These are phyloP conservation scores for Pilasporangium apinafurcum DNA, from an alignment of 352 stramenopile species.

Conservation along the genomic window DNA sequence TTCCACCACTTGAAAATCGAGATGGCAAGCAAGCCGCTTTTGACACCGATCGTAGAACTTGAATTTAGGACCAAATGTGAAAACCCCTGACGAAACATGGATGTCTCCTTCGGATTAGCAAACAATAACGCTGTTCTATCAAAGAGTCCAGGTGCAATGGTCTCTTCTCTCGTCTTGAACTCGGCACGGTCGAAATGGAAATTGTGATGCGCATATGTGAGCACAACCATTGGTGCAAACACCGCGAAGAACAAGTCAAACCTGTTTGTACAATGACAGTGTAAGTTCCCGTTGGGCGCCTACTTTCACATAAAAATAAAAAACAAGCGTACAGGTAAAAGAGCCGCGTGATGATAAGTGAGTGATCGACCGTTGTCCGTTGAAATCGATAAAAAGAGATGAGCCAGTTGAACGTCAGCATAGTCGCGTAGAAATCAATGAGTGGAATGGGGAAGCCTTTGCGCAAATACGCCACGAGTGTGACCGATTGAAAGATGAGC, in stretches of 20 bases:
- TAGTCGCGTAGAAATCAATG: conserved; percentile 12
- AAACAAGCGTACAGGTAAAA: conserved; percentile 11
- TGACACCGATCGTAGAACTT: conserved; percentile 19
- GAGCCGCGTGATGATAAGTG: conserved; percentile 8
- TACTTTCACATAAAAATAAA: conserved; percentile 1
- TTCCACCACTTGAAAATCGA: conserved; percentile 38
- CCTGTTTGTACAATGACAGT: not conserved
- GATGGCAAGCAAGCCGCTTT: conserved; percentile 24
- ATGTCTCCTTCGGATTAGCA: conserved; percentile 24
- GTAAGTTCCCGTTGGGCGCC: not conserved
- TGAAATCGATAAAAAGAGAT: conserved; percentile 24
- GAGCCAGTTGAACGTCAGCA: conserved; percentile 13
- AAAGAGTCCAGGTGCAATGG: conserved; percentile 17
- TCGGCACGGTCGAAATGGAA: conserved; percentile 13
- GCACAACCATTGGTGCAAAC: conserved; percentile 16
- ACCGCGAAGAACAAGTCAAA: conserved; percentile 26
- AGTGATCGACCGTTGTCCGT: conserved; percentile 2
- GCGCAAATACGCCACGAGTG: conserved; percentile 9
- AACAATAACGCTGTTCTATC: conserved; percentile 28
- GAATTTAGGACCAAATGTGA: conserved; percentile 23
- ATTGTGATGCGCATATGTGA: conserved; percentile 12
- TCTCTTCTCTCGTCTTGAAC: conserved; percentile 17
- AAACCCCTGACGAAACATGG: conserved; percentile 26
- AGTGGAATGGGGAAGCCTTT: conserved; percentile 17
- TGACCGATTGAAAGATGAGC: conserved; percentile 11